phyloP scores from a whole-genome alignment of 2,329 filamentous ascomycete species.

The Byssothecium circinans region DNA sequence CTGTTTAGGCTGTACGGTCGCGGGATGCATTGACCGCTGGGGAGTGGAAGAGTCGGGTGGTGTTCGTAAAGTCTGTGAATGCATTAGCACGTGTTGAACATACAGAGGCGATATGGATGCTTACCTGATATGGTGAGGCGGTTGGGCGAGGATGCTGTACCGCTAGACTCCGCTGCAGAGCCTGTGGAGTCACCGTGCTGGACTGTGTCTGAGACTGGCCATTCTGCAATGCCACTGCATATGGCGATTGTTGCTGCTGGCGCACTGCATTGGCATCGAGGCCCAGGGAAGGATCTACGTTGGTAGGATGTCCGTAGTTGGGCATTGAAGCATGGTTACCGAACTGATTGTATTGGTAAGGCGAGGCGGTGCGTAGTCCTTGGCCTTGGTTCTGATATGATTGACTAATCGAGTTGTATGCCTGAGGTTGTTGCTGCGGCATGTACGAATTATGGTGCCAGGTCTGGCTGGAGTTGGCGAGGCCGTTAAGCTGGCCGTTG shows the following conservation, averaged over 20 bases:
- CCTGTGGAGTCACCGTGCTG: slow-evolving; percentile 34
- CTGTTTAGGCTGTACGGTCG: slow-evolving; percentile 24
- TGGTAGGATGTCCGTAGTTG: slow-evolving; percentile 29
- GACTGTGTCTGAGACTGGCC: slow-evolving; percentile 24
- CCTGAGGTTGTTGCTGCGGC: slow-evolving; percentile 14
- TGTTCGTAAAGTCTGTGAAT: slow-evolving; percentile 26
- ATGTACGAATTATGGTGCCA: slow-evolving; percentile 33
- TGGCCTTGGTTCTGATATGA: slow-evolving; percentile 27
- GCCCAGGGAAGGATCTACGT: slow-evolving; percentile 32
- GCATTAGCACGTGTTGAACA: slow-evolving; percentile 14
- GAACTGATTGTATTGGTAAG: slow-evolving; percentile 39
- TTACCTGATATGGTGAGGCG: slow-evolving; percentile 35
- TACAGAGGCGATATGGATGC: slow-evolving; percentile 1
- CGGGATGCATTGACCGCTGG: slow-evolving; percentile 18
- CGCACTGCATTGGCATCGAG: slow-evolving; percentile 27
- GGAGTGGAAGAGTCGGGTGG: slow-evolving; percentile 30
- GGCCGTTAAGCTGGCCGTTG: slow-evolving; percentile 25
- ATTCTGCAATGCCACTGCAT: slow-evolving; percentile 28
- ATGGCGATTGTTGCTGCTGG: slow-evolving; percentile 38
- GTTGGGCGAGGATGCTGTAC: slow-evolving; percentile 22
- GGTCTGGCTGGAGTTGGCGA: slow-evolving; percentile 18
- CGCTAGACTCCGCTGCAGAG: slow-evolving; percentile 27
- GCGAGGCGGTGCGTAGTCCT: slow-evolving; percentile 30
- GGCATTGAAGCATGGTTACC: slow-evolving; percentile 21
- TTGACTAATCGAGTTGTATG: slow-evolving; percentile 28